Evolutionary conservation across 306 rosid species (phyloP), one percentile per base, ranked within the genome.

Genomic region (Sicyos edulis): DNA sequence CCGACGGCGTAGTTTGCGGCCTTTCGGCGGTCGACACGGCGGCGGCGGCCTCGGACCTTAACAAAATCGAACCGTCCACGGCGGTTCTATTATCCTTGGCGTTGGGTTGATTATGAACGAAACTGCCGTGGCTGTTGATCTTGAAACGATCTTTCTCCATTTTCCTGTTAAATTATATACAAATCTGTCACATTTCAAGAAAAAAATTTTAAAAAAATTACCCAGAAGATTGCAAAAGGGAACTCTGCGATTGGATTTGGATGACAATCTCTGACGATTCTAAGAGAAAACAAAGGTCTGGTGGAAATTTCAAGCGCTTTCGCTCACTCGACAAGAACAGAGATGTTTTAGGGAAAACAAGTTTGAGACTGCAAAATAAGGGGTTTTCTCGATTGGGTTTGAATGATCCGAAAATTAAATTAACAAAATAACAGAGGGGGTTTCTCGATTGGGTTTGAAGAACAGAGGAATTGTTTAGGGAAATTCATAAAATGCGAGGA

Each of bases 141-240:
- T 77, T 78, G 58, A 42, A 56, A 60, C 81, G 32, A 71, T 84
- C 96, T 67, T 82, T 82, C 67, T 92, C 96, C 97, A 92, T 92
- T 80, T 67, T 56, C 77, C 40, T 26, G 29, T 65, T 4, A 20
- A 70, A 17, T n/a, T 34, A 40, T 17, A 63, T 24, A 63, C 34
- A 55, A 47, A 47, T 56, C 72, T 67, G 72, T 67, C 40, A 10
- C 72, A 50, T 73, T 67, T 20, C 54, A 45, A 44, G 10, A 44
- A 61, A 13, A 50, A 61, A 40, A 26, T 26, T n/a, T n/a, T n/a
- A n/a, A n/a, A n/a, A n/a, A 7, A 10, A 6, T 44, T 42, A 65
- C 54, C 19, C 54, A 65, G 11, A 63, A 66, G 54, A 45, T 45
- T 45, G 37, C 6, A 20, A 34, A 66, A 21, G 11, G 7, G 16